Conservation (phyloP, 176 grass and related monocot species). For the Triticum dicoccoides region DNA sequence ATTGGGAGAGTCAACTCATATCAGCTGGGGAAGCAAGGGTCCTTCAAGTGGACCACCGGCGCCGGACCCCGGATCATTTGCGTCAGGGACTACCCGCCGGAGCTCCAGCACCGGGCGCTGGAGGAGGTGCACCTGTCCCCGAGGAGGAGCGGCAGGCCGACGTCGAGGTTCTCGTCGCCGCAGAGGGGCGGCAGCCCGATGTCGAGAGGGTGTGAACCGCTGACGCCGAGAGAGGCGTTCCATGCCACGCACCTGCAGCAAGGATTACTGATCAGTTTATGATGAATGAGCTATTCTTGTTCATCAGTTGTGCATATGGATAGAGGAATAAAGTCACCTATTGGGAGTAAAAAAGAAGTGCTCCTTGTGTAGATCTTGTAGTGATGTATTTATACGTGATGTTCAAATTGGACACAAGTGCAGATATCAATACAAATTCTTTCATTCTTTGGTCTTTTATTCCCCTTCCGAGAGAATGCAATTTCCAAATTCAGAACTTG, state of each 20-base stretch:
- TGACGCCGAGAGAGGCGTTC: conserved; percentile 45
- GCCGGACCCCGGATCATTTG: conserved; percentile 89
- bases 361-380: conserved; percentile 38
- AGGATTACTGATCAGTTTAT: conserved; percentile 24
- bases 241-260: conserved; percentile 32
- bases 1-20: conserved; percentile 70
- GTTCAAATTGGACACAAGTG: neutral
- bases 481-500: neutral
- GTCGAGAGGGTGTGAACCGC: conserved; percentile 39
- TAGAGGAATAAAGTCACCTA: conserved; percentile 15
- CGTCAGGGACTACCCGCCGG: conserved; percentile 84
- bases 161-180: conserved; percentile 50
- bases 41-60: conserved; percentile 91
- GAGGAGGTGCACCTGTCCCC: conserved; percentile 80
- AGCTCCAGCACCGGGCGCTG: conserved; percentile 75
- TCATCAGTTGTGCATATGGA: neutral
- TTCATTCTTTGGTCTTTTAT: conserved; percentile 23
- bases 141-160: conserved; percentile 24
- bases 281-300: neutral
- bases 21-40: conserved; percentile 74
- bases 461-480: neutral
- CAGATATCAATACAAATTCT: conserved; percentile 26
- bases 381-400: conserved; percentile 14
- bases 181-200: conserved; percentile 33
- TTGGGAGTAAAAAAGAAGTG: conserved; percentile 8